Evolutionary conservation across 305 asterid species (phyloP), one percentile per base, ranked within the genome.

Genomic region (Solanum aculeatissimum): DNA sequence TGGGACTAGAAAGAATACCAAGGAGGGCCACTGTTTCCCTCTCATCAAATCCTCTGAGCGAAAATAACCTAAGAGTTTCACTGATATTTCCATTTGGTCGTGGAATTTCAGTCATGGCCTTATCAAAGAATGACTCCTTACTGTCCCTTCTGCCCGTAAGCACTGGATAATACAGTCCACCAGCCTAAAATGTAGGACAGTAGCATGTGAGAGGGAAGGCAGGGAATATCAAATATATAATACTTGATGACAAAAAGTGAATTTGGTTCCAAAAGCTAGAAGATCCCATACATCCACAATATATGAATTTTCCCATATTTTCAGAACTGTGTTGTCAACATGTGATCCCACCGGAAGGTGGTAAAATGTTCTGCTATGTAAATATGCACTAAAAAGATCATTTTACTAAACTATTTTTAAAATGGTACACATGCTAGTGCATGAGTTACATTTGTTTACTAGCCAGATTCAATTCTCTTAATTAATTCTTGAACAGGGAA

Each of bases 101-200:
- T 51, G 83, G 49, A 27, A 78, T 78, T 38, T 78, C 83, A 78
- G 82, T 25, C 43, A 49, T 43, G 27, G 91, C 90, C 80, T 54
- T 35, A 55, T 14, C 68, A 81, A 21, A 82, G 68, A 47, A 87
- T 49, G 90, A 87, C 21, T 43, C 82, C 25, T 25, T 62, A 35
- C 85, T 86, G 55, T 87, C 91, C 68, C 83, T 84, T 89, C 91
- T 86, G n/a, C 91, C 91, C 0, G 88, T 89, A 42, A 54, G 69
- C n/a, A 86, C 35, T 9, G 89, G 90, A 79, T 78, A 87, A 27
- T 81, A 89, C 5, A 87, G 91, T 68, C 91, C 90, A 82, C 89
- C 91, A 15, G 88, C 81, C 90, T 71, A 71, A 42, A 70, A 70
- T 86, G 85, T 69, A 72, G 27, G 62, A 55, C 27, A 71, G 19